Percentiles rank a stretch among this genome's conserved stretches.
Evolutionary conservation across 345 rosid species (phyloP).

Genomic region (Dipteronia dyeriana): DNA sequence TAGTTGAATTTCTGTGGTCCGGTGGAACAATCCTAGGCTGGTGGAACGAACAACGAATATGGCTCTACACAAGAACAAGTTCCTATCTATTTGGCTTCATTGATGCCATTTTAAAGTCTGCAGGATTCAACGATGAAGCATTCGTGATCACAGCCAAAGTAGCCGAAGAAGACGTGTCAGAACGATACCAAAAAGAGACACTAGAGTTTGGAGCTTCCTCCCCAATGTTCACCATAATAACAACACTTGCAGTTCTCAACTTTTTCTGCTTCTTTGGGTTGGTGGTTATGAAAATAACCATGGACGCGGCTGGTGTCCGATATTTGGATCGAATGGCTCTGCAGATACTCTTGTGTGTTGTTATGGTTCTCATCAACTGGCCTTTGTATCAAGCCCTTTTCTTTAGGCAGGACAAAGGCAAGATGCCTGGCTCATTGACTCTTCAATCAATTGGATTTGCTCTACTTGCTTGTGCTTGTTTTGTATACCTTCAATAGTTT

Average conservation of each 20-base stretch:
- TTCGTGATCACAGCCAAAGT: slow-evolving; percentile 33
- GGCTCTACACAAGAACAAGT: slow-evolving; percentile 32
- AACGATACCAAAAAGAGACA: slow-evolving; percentile 32
- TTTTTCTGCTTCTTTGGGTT: slow-evolving; percentile 23
- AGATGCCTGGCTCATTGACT: slow-evolving; percentile 34
- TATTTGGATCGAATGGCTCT: slow-evolving; percentile 33
- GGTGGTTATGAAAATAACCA: not conserved
- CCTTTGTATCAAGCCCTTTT: slow-evolving; percentile 65
- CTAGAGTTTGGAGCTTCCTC: slow-evolving; percentile 33
- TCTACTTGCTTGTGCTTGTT: too few relatives aligned
- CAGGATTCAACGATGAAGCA: slow-evolving; percentile 26
- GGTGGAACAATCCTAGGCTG: slow-evolving; percentile 34
- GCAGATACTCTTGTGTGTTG: slow-evolving; percentile 51
- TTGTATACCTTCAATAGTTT: too few relatives aligned
- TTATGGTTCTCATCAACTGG: slow-evolving; percentile 50
- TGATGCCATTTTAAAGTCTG: slow-evolving; percentile 12
- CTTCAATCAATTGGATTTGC: too few relatives aligned
- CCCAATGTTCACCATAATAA: slow-evolving; percentile 28
- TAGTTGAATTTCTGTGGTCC: slow-evolving; percentile 25
- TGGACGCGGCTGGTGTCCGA: not conserved
- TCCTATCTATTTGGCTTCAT: slow-evolving; percentile 33
- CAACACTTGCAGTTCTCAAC: slow-evolving; percentile 35
- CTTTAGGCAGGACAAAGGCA: slow-evolving; percentile 64
- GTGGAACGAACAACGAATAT: slow-evolving; percentile 47
- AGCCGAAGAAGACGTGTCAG: slow-evolving; percentile 24